A percentile compares a stretch with the other conserved stretches of the same genome.
Evolutionary conservation across 495 filamentous ascomycete genomes (phyloP).

Genomic region (Echria macrotheca): DNA sequence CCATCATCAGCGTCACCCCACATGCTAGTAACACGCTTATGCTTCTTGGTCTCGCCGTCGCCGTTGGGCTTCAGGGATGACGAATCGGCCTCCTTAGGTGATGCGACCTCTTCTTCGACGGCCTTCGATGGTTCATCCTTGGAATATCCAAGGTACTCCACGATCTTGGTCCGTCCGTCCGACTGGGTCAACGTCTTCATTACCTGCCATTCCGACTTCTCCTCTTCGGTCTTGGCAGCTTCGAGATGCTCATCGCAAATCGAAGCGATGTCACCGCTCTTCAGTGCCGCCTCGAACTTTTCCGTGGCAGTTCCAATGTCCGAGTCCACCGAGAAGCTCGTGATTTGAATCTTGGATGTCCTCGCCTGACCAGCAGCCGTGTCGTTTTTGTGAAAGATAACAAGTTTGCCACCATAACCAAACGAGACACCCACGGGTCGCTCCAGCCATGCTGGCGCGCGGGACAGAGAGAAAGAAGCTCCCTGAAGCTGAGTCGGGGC

Average conservation of each 20-base stretch:
- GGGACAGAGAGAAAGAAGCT: slow-evolving; percentile 75
- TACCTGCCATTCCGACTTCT: slow-evolving; percentile 93
- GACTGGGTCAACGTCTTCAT: slow-evolving; percentile 81
- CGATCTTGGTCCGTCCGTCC: slow-evolving; percentile 72
- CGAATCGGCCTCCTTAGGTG: slow-evolving; percentile 37
- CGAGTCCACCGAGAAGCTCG: slow-evolving; percentile 80
- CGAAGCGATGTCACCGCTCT: slow-evolving; percentile 65
- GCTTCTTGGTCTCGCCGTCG: slow-evolving; percentile 34
- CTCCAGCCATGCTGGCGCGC: slow-evolving; percentile 88
- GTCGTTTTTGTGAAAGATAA: slow-evolving; percentile 61
- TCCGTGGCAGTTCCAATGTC: slow-evolving; percentile 77
- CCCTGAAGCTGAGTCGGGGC: slow-evolving; percentile 87
- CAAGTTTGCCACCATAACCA: slow-evolving; percentile 90
- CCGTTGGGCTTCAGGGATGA: slow-evolving; percentile 34
- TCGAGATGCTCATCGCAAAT: slow-evolving; percentile 78
- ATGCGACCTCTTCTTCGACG: slow-evolving; percentile 23
- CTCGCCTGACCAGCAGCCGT: slow-evolving; percentile 52
- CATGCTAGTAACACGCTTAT: slow-evolving; percentile 32
- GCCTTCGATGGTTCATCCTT: slow-evolving; percentile 53
- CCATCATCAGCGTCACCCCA: slow-evolving; percentile 64
- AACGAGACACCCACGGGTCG: slow-evolving; percentile 83
- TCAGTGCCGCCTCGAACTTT: slow-evolving; percentile 77
- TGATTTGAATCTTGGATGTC: slow-evolving; percentile 76
- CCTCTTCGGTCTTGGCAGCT: slow-evolving; percentile 72
- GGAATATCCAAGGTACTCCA: slow-evolving; percentile 82